Base-by-base conservation (phyloP, 2,329 filamentous ascomycete species). In the Trichoderma cornu-damae region DNA sequence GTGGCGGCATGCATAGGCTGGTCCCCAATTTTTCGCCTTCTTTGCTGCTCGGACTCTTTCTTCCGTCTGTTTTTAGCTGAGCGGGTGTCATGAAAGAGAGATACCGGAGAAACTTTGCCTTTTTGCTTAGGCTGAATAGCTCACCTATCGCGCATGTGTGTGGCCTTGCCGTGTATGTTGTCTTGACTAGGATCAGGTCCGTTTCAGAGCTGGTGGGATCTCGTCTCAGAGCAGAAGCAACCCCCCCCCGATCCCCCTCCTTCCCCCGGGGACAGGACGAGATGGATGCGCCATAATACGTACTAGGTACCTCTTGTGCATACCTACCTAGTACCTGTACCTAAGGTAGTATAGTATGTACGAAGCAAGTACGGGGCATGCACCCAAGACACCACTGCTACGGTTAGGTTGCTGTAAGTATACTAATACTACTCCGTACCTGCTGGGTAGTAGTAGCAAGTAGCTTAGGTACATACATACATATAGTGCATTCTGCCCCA, bases 1-100 rank as follows among this genome's bases (percentile, higher is more conserved):
- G 57, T 59, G 51, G 57, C 57, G 57, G 40, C 57, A 49, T 54
- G 57, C n/a, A n/a, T n/a, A n/a, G n/a, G 51, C 50, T 59, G 51
- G 28, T 30, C 22, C 53, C 42, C n/a, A n/a, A n/a, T n/a, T 47
- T 42, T 30, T 48, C 46, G 43, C 40, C 22, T 56, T 22, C 20
- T n/a, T n/a, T 44, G 42, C 26, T 52, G 50, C 57, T 47, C 18
- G 24, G 28, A 22, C 26, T 50, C 34, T 8, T 59, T 30, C 24
- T 49, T 56, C 56, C 56, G 57, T 50, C 34, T 8, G 55, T 30
- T 20, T 49, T 56, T 59, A 59, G 57, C 51, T 59, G 57, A 59
- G 57, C 49, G 44, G 24, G 42, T 51, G 56, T 48, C n/a, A 42
- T 53, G 57, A 43, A 59, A 47, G 55, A 58, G 57, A 59, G 49